These are phyloP conservation scores for Mucor mucedo DNA, from an alignment of 371 early-diverging fungal genomes.

Conservation along the genomic window DNA sequence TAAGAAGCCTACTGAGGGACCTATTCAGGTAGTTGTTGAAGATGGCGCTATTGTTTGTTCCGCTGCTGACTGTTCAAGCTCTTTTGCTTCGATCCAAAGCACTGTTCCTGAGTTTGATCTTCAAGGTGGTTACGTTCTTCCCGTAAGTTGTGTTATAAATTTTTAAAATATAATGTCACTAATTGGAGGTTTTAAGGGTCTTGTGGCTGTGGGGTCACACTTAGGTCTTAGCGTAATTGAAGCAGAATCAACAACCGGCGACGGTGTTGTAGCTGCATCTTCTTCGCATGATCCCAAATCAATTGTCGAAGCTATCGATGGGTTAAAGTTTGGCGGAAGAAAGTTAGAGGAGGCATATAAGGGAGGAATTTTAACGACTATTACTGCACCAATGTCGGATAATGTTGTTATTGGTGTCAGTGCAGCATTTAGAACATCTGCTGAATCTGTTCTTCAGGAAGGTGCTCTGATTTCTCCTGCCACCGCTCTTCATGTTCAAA, in stretches of 20 bases:
- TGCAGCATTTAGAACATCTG: constrained; percentile 7
- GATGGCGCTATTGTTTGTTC: constrained; percentile 57
- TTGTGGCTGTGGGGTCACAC: constrained; percentile 57
- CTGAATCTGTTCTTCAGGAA: constrained; percentile 26
- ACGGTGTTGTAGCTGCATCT: constrained; percentile 47
- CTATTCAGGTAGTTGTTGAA: constrained; percentile 48
- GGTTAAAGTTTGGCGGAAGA: constrained; percentile 61
- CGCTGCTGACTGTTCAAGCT: constrained; percentile 37
- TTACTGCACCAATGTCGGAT: constrained; percentile 53
- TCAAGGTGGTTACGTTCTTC: constrained; percentile 47
- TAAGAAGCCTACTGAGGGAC: constrained; percentile 15
- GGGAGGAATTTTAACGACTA: constrained; percentile 62
- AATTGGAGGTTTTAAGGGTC: constrained; percentile 24
- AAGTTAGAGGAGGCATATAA: constrained; percentile 67
- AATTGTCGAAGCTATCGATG: constrained; percentile 59
- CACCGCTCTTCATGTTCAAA: constrained; percentile 67
- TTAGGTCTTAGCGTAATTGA: constrained; percentile 66
- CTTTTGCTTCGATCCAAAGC: constrained; percentile 12
- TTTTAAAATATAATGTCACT: background rate
- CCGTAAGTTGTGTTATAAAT: constrained; percentile 9
- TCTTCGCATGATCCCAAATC: constrained; percentile 30
- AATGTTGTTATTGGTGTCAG: constrained; percentile 55
- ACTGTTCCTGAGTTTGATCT: constrained; percentile 31
- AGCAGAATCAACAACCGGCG: constrained; percentile 58
- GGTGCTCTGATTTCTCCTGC: constrained; percentile 42